Conservation (phyloP, 192 early-diverging fungal genomes). For the Backusella luteola region DNA sequence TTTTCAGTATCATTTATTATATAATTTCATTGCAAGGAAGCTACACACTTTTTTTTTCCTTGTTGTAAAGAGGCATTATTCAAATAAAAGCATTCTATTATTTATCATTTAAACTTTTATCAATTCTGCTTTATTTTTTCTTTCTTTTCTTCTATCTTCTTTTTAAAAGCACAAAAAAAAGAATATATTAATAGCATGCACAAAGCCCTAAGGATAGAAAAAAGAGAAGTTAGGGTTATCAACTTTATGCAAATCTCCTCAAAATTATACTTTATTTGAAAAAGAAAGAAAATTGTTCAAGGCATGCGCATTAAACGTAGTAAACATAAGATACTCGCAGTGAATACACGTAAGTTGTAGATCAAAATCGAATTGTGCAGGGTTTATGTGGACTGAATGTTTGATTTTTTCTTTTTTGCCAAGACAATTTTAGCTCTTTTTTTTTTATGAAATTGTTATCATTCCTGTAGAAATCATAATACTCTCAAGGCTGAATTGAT, state of each 20-base stretch:
- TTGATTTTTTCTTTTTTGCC: neutral
- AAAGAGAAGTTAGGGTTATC: neutral
- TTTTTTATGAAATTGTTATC: neutral
- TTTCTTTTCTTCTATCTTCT: neutral
- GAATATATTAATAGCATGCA: neutral
- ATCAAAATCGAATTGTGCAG: slow-evolving; percentile 1
- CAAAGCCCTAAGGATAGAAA: neutral
- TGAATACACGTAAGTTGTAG: neutral
- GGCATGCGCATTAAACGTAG: neutral
- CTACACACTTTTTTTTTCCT: neutral
- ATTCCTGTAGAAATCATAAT: neutral
- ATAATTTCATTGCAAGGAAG: neutral
- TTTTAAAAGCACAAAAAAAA: neutral
- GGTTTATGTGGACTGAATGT: neutral
- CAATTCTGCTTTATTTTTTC: neutral
- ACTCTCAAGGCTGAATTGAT: neutral
- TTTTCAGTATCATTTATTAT: neutral
- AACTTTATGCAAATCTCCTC: neutral
- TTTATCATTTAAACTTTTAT: neutral
- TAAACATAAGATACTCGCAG: neutral
- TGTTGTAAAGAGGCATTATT: neutral
- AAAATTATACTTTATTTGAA: neutral
- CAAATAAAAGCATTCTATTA: neutral
- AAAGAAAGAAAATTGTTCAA: neutral
- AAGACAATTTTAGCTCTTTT: neutral